Base-by-base conservation (phyloP, 768 basidiomycete species). In the Pleurotus pulmonarius region DNA sequence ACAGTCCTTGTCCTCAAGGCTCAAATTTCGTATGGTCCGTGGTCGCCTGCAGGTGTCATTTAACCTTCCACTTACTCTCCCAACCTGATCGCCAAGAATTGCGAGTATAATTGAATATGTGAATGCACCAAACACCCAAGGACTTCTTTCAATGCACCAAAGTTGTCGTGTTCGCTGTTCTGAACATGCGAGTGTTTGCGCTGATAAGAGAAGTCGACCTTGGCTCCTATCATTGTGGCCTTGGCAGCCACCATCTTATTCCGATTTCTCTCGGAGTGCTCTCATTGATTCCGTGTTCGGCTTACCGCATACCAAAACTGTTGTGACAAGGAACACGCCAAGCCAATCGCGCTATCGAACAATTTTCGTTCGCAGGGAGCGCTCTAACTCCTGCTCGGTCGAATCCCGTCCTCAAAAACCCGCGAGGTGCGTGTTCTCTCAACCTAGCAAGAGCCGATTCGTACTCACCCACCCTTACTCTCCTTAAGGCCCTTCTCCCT, bases 321-420 rank as follows among this genome's bases (percentile, higher is more conserved):
- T 37, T 4, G 29, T 37, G 16, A 34, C 48, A 16, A 34, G 29
- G 24, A n/a, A 15, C 11, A 38, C 22, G 29, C 24, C 29, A 49
- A 49, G 29, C 38, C 22, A 12, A 34, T 37, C 29, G 29, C 48
- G 38, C 29, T 26, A 38, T 37, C 48, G 25, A 22, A 1, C 25
- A 15, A 18, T 8, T 25, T 47, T 47, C 25, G 20, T 24, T 49
- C 48, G 16, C 29, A 41, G 25, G 41, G 38, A 15, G 51, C 51
- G 51, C 51, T 53, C 51, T 53, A 53, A 18, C 51, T 53, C 51
- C 51, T 20, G 20, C 37, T 49, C 18, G 41, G 15, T 7, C 18
- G 6, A 6, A 6, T 12, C 41, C 16, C 51, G 26, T 43, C 51
- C 39, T 41, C 37, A 53, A 53, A 53, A 53, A 38, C 51, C 51